A percentile compares a stretch with the other conserved stretches of the same genome.
These are phyloP conservation scores for Fusarium sublunatum DNA, from an alignment of 2,329 filamentous ascomycete species.

Conservation along the genomic window DNA sequence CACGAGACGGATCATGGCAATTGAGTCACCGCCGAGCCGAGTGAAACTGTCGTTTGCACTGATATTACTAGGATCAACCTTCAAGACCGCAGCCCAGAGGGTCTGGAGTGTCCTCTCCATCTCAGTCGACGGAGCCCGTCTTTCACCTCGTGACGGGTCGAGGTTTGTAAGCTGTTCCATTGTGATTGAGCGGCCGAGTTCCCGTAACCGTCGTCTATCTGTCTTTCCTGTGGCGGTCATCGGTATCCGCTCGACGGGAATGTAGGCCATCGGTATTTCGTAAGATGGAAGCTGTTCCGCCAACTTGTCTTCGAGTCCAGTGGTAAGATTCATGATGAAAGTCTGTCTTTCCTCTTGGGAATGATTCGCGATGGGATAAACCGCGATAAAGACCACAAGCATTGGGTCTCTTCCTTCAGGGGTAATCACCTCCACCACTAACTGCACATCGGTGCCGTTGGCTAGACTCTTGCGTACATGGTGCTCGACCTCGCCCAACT, in stretches of 20 bases:
- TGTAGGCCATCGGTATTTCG: not conserved
- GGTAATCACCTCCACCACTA: not conserved
- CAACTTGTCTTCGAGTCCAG: not conserved
- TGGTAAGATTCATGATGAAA: not conserved
- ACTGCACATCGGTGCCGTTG: not conserved
- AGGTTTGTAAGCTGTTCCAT: not conserved
- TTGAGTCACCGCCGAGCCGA: constrained; percentile 60
- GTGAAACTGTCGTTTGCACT: constrained; percentile 60
- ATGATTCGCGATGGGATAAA: not conserved
- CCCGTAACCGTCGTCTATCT: not conserved
- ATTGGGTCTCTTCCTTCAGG: not conserved
- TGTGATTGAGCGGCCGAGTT: not conserved
- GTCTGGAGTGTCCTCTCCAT: not conserved
- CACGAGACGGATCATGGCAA: constrained; percentile 61
- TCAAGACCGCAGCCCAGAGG: constrained; percentile 54
- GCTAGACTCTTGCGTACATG: not conserved
- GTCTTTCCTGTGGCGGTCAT: not conserved
- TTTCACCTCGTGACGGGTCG: not conserved
- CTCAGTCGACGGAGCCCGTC: not conserved
- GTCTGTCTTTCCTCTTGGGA: not conserved
- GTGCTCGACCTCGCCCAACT: not conserved
- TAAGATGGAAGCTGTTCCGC: not conserved
- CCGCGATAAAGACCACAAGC: not conserved
- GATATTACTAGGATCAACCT: constrained; percentile 49
- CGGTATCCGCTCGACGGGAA: not conserved